A percentile compares a stretch with the other conserved stretches of the same genome.
phyloP scores from a whole-genome alignment of 345 rosid species.

The Punica granatum region DNA sequence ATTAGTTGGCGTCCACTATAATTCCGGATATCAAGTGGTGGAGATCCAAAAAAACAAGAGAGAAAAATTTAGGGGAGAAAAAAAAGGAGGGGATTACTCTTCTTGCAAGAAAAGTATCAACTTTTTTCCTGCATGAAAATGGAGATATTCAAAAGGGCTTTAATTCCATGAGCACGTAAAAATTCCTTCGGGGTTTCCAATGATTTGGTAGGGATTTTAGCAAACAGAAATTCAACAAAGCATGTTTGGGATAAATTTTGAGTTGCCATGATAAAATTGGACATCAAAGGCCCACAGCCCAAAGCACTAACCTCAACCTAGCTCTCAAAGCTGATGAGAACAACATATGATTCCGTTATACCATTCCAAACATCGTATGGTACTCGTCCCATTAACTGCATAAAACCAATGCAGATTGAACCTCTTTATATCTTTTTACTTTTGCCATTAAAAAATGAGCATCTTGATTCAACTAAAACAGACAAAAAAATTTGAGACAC shows the following conservation, averaged over 20 bases:
- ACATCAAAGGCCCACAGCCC: background rate
- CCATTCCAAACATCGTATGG: too few species aligned
- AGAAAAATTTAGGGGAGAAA: too few species aligned
- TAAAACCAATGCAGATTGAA: too few species aligned
- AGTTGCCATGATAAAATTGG: conserved; percentile 2
- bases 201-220: conserved; percentile 4
- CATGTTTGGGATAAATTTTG: background rate
- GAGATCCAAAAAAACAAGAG: too few species aligned
- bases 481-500: too few species aligned
- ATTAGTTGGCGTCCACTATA: too few species aligned
- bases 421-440: too few species aligned
- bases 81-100: background rate
- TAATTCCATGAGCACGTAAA: background rate
- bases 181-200: conserved; percentile 3
- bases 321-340: background rate
- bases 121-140: background rate
- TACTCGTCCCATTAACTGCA: too few species aligned
- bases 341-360: too few species aligned
- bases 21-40: too few species aligned
- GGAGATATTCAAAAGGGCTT: conserved; percentile 5
- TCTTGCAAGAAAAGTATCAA: conserved; percentile 1
- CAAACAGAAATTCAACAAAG: background rate
- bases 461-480: too few species aligned
- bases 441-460: too few species aligned
- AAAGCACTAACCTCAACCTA: background rate